phyloP scores from a whole-genome alignment of 352 stramenopile species.

The Phytophthora citricola region DNA sequence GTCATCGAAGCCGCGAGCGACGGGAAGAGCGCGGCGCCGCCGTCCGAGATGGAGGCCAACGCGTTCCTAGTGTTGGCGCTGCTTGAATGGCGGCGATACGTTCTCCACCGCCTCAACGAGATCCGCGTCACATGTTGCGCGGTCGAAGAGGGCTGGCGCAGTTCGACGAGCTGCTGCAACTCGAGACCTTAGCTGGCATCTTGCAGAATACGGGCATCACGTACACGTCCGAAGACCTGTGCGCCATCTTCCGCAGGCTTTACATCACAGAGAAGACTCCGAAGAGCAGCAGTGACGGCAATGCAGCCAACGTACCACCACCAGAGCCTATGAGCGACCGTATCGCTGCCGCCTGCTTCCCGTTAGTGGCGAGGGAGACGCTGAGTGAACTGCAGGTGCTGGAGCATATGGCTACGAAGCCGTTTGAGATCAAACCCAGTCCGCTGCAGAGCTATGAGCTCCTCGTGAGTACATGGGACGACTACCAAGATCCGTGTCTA shows the following conservation, averaged over 20 bases:
- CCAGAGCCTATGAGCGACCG: slow-evolving; percentile 65
- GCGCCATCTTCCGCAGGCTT: slow-evolving; percentile 65
- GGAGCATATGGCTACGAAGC: slow-evolving; percentile 39
- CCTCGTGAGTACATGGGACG: slow-evolving; percentile 60
- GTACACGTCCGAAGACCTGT: slow-evolving; percentile 68
- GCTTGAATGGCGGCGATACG: slow-evolving; percentile 75
- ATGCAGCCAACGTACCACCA: slow-evolving; percentile 1
- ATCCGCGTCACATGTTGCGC: slow-evolving; percentile 64
- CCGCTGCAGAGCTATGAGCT: slow-evolving; percentile 62
- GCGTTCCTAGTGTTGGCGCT: slow-evolving; percentile 68
- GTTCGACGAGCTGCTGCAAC: slow-evolving; percentile 56
- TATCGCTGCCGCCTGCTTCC: slow-evolving; percentile 68
- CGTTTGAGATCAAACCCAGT: slow-evolving; percentile 48
- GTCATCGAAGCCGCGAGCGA: slow-evolving; percentile 37
- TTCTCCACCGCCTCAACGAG: slow-evolving; percentile 74
- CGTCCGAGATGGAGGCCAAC: slow-evolving; percentile 42
- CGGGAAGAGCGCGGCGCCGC: background rate
- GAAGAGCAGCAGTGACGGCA: background rate
- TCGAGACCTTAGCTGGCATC: slow-evolving; percentile 60
- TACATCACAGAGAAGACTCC: slow-evolving; percentile 56
- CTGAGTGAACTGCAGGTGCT: slow-evolving; percentile 48
- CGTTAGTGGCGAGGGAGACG: slow-evolving; percentile 54
- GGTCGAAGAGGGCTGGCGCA: slow-evolving; percentile 61
- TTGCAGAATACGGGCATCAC: slow-evolving; percentile 55
- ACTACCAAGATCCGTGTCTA: slow-evolving; percentile 56